Base-by-base conservation (phyloP, 305 asterid species). In the Rubia occidens region DNA sequence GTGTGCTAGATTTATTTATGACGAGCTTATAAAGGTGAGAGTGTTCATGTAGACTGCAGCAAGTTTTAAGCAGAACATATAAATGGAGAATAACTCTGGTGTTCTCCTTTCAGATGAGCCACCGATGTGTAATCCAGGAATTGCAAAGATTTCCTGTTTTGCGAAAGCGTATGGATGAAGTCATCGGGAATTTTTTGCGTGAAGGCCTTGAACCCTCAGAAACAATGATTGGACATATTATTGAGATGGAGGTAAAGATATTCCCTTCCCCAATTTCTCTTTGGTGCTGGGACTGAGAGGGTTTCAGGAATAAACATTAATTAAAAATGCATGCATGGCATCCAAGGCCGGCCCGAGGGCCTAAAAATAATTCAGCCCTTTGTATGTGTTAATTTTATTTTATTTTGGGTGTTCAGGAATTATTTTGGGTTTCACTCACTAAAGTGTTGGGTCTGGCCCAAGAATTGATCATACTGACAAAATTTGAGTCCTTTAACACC, bases 121-220 rank as follows among this genome's bases (percentile, higher is more conserved):
- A 84, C 73, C 84, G 75, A 40, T 86, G 96, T 78, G 82, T 85
- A 84, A 88, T 83, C 55, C 85, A 85, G 77, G 98, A 88, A 71
- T 80, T 89, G 78, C 93, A 83, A 78, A 86, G 95, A 43, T 92
- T 89, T 77, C 96, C 96, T 32, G 73, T 85, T 79, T 81, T 92
- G 45, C 79, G 85, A 61, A 86, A 79, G 77, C 76, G 88, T 67
- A 84, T 92, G 87, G 95, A 89, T 79, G 89, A 83, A 73, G 95
- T 85, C 62, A 79, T 83, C 40, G 89, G 90, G 64, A 80, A 77
- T 71, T 89, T 92, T 84, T 77, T 92, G 75, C 82, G 86, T 71
- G 95, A 83, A 84, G 99, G 99, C 75, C 94, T 95, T 77, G 87
- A 80, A 69, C 99, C 99, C 32, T 95, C 97, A n/a, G 92, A 91